Evolutionary conservation across 164 flowering plant species (phyloP).

Genomic region (Kalanchoe fedtschenkoi): DNA sequence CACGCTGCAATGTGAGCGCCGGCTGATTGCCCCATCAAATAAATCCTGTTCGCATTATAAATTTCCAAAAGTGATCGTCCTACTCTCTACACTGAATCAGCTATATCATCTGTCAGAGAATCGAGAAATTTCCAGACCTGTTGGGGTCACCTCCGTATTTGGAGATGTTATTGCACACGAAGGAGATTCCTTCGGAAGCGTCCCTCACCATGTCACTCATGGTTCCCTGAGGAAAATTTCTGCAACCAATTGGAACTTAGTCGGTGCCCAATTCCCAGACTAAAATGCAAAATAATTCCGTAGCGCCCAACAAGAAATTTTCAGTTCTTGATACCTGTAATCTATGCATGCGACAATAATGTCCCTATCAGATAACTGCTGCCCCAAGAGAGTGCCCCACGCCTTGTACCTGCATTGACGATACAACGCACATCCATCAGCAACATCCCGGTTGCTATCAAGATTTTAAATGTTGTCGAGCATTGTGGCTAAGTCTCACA

Average conservation of each 20-base stretch:
- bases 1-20: constrained; percentile 81
- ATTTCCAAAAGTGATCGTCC: background rate
- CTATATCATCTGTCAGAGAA: background rate
- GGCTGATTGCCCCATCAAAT: constrained; percentile 70
- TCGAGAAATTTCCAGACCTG: constrained; percentile 29
- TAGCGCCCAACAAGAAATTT: too few relatives aligned
- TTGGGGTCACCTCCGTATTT: constrained; percentile 95
- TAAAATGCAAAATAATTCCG: background rate
- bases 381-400: constrained; percentile 92
- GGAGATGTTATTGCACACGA: constrained; percentile 68
- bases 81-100: background rate
- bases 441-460: too few relatives aligned
- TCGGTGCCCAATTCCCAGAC: background rate
- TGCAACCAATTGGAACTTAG: constrained; percentile 23
- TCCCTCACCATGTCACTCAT: constrained; percentile 90
- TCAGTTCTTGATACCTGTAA: constrained; percentile 54
- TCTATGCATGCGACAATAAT: constrained; percentile 93
- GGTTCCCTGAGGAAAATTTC: constrained; percentile 95
- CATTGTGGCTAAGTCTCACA: too few relatives aligned
- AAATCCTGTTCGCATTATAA: constrained; percentile 27
- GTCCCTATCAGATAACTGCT: constrained; percentile 74
- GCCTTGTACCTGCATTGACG: constrained; percentile 69
- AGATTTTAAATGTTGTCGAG: too few relatives aligned
- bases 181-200: constrained; percentile 84
- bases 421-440: constrained; percentile 1